phyloP scores from a whole-genome alignment of 1,139 yeast genomes.

The Saccharomycopsis phalli region DNA sequence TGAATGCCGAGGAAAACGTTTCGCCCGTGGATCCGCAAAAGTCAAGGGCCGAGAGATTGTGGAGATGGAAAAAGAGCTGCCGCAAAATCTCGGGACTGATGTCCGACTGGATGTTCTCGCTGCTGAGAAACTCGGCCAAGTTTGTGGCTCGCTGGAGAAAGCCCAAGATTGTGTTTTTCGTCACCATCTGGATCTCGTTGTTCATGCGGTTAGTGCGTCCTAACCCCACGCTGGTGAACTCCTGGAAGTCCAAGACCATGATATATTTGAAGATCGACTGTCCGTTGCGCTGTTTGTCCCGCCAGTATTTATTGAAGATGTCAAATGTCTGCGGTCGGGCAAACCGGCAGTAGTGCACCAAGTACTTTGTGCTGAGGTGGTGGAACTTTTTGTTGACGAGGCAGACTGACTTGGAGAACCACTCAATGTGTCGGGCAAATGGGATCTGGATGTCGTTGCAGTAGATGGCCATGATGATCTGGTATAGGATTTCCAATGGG shows the following conservation, averaged over 20 bases:
- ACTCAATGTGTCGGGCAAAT: conserved; percentile 16
- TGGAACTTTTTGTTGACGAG: conserved; percentile 13
- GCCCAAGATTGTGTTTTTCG: conserved; percentile 56
- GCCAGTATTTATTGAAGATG: conserved; percentile 9
- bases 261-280: conserved; percentile 10
- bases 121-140: conserved; percentile 67
- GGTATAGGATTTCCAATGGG: conserved; percentile 17
- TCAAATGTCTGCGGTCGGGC: conserved; percentile 17
- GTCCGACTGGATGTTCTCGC: conserved; percentile 83
- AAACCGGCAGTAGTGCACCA: conserved; percentile 19
- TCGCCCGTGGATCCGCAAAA: conserved; percentile 82
- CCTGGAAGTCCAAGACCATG: conserved; percentile 76
- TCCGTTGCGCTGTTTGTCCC: background rate
- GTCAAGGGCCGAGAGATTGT: conserved; percentile 61
- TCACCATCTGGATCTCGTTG: conserved; percentile 85
- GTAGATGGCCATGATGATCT: conserved; percentile 14
- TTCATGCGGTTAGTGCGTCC: conserved; percentile 89
- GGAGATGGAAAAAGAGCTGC: conserved; percentile 50
- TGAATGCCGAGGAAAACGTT: conserved; percentile 56
- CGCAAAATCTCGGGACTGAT: conserved; percentile 54
- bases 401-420: conserved; percentile 15
- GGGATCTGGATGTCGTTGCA: conserved; percentile 15
- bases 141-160: conserved; percentile 55
- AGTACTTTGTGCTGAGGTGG: conserved; percentile 4
- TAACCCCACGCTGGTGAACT: conserved; percentile 81